phyloP scores from a whole-genome alignment of 2,329 filamentous ascomycete species.

The Hortaea werneckii region DNA sequence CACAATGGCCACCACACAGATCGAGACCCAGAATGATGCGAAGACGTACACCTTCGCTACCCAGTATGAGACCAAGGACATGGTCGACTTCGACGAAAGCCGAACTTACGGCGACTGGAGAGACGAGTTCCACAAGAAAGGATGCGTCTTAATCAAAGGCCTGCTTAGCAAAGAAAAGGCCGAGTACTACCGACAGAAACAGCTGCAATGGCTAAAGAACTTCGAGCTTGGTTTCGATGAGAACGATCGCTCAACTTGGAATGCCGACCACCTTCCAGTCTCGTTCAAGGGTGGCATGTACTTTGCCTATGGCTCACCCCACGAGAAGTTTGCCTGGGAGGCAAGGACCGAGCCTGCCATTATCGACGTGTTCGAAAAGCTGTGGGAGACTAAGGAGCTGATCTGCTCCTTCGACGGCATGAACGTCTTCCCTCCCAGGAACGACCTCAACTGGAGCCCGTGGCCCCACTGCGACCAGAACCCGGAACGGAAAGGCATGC shows the following conservation, averaged over 20 bases:
- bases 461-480: too few species aligned
- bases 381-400: conserved; percentile 18
- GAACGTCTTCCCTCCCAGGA: conserved; percentile 7
- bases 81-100: too few species aligned
- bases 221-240: conserved; percentile 11
- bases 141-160: background rate
- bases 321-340: conserved; percentile 20
- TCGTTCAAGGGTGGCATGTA: conserved; percentile 9
- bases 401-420: conserved; percentile 18
- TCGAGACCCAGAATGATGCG: too few species aligned
- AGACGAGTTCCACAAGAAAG: background rate
- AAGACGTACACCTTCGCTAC: too few species aligned
- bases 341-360: conserved; percentile 15
- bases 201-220: background rate
- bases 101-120: too few species aligned
- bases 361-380: conserved; percentile 10
- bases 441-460: too few species aligned
- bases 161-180: background rate
- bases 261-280: conserved; percentile 8
- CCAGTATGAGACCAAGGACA: too few species aligned
- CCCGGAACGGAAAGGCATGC: too few species aligned
- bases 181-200: background rate
- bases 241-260: conserved; percentile 12
- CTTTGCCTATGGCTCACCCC: conserved; percentile 13
- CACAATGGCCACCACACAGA: too few species aligned